These are phyloP conservation scores for Fraxinus sp. DNA, from an alignment of 305 asterid genomes.

Conservation along the genomic window DNA sequence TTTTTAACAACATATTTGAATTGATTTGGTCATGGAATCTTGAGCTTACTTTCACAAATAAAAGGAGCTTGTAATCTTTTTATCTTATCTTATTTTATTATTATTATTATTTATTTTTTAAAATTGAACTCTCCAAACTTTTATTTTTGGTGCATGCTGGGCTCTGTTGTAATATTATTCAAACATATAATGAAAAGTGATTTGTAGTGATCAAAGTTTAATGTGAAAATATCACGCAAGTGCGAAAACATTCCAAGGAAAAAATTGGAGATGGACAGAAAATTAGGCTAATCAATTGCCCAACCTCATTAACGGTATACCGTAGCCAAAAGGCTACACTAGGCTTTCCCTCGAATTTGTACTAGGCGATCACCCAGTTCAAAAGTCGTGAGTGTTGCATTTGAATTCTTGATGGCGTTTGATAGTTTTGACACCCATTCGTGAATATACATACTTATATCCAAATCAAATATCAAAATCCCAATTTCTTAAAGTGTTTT, in stretches of 20 bases:
- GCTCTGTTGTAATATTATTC: too few relatives aligned
- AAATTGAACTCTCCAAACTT: neutral
- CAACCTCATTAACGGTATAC: too few relatives aligned
- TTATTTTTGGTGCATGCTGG: neutral
- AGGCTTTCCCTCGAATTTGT: neutral
- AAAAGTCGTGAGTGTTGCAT: neutral
- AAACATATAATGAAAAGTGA: too few relatives aligned
- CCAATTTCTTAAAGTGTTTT: neutral
- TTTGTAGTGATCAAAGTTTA: too few relatives aligned
- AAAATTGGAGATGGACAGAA: too few relatives aligned
- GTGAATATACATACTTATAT: neutral
- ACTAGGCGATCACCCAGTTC: neutral
- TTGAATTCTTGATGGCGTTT: neutral
- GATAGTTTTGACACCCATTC: neutral
- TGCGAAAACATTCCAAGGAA: too few relatives aligned
- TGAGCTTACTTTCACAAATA: neutral
- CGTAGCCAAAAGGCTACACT: too few relatives aligned
- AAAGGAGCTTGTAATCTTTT: neutral
- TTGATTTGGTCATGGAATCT: neutral
- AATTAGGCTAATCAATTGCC: too few relatives aligned
- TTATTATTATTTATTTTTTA: too few relatives aligned
- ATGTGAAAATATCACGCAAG: too few relatives aligned
- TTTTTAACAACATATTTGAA: neutral
- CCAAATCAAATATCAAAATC: neutral
- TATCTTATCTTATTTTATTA: too few relatives aligned